Conservation (phyloP, 257 asterid species). For the Nicotiana noctiflora region DNA sequence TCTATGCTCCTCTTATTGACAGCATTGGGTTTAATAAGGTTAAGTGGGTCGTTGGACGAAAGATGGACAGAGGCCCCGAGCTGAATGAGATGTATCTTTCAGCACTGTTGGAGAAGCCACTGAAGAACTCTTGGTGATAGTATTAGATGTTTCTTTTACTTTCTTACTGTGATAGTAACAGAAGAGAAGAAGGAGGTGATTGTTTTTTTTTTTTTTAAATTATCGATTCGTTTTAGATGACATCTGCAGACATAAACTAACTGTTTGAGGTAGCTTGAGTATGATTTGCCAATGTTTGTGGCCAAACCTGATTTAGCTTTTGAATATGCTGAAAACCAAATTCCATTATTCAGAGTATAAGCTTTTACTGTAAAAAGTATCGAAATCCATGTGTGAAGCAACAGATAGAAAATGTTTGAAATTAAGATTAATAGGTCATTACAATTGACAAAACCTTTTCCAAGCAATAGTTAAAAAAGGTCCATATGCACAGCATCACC, state of each 20-base stretch:
- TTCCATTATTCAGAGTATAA: not conserved
- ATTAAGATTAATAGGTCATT: not conserved
- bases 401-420: not conserved
- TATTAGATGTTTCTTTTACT: not conserved
- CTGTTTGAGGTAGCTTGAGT: not conserved
- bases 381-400: not conserved
- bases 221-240: not conserved
- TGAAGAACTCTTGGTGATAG: conserved; percentile 50
- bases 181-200: not conserved
- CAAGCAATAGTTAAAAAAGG: not conserved
- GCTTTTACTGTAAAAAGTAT: not conserved
- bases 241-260: not conserved
- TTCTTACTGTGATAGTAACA: not conserved
- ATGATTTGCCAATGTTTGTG: not conserved
- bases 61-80: conserved; percentile 51
- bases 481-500: not conserved
- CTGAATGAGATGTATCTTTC: conserved; percentile 63
- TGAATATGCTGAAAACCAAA: not conserved
- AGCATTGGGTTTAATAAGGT: conserved; percentile 53
- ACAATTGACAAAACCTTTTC: not conserved
- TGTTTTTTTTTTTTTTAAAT: not conserved
- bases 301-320: not conserved
- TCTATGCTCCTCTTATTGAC: conserved; percentile 54
- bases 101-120: conserved; percentile 59
- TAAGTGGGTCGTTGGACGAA: conserved; percentile 51